Evolutionary conservation across 768 basidiomycete species (phyloP).

Genomic region (Heimioporus sp.): DNA sequence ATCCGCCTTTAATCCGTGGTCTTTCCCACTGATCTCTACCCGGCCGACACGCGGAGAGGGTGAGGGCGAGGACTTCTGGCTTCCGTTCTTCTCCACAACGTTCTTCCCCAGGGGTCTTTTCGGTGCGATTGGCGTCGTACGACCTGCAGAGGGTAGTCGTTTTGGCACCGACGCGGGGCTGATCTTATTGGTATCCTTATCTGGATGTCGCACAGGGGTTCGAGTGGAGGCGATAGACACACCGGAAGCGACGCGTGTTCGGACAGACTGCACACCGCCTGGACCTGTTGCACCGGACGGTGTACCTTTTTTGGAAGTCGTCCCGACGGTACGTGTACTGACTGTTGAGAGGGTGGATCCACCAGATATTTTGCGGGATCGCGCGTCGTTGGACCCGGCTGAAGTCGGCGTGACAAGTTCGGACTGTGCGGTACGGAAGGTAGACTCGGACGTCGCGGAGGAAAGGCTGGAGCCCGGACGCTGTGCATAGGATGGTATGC

Average conservation of each 20-base stretch:
- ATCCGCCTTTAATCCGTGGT: constrained; percentile 38
- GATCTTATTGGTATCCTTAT: constrained; percentile 19
- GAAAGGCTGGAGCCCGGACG: constrained; percentile 30
- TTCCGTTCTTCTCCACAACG: constrained; percentile 11
- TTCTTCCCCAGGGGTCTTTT: constrained; percentile 18
- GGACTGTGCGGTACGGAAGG: constrained; percentile 31
- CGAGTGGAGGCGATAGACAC: constrained; percentile 27
- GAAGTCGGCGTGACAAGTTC: constrained; percentile 30
- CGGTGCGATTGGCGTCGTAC: constrained; percentile 20
- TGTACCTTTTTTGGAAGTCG: constrained; percentile 15
- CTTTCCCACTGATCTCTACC: constrained; percentile 16
- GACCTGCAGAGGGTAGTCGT: constrained; percentile 21
- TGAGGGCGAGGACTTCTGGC: constrained; percentile 8
- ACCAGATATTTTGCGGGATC: constrained; percentile 28
- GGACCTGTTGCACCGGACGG: constrained; percentile 7
- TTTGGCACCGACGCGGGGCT: constrained; percentile 21
- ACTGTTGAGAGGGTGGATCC: constrained; percentile 30
- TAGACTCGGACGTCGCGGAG: constrained; percentile 30
- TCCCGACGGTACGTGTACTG: constrained; percentile 32
- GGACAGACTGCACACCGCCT: constrained; percentile 5
- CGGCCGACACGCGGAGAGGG: constrained; percentile 19
- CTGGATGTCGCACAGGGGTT: constrained; percentile 20
- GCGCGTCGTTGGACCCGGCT: constrained; percentile 18
- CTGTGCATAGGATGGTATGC: constrained; percentile 25
- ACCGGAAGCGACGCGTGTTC: constrained; percentile 26